Percentiles rank a stretch among this genome's conserved stretches.
Conservation (phyloP, 2,329 filamentous ascomycete genomes). For the Cytospora mali region DNA sequence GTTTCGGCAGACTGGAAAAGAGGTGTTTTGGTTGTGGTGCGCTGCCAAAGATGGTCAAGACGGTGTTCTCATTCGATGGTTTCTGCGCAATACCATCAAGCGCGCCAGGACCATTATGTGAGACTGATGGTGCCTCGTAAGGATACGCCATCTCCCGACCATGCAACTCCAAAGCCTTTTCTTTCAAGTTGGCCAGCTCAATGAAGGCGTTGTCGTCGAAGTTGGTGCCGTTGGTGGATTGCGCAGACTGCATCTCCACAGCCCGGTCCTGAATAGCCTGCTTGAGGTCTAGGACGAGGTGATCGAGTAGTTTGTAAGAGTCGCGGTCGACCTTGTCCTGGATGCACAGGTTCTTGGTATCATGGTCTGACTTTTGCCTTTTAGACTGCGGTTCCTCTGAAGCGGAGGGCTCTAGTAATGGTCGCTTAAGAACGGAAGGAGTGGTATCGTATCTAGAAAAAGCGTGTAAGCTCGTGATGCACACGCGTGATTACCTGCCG, state of each 20-base stretch:
- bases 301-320: conserved; percentile 63
- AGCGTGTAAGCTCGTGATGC: conserved; percentile 35
- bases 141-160: conserved; percentile 61
- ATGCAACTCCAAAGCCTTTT: conserved; percentile 64
- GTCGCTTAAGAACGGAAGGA: conserved; percentile 58
- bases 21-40: conserved; percentile 75
- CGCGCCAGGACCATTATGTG: conserved; percentile 35
- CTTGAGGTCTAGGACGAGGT: conserved; percentile 62
- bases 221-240: conserved; percentile 34
- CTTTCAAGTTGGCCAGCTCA: conserved; percentile 60
- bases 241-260: conserved; percentile 48
- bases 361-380: conserved; percentile 59
- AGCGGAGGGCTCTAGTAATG: conserved; percentile 47
- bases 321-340: conserved; percentile 56
- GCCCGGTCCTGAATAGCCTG: conserved; percentile 41
- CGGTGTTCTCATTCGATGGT: conserved; percentile 53
- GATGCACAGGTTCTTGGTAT: conserved; percentile 46
- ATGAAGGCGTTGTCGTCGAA: conserved; percentile 43
- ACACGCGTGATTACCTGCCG: not conserved
- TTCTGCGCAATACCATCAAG: conserved; percentile 44
- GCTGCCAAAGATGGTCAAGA: conserved; percentile 77
- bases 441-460: conserved; percentile 54
- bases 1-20: conserved; percentile 79
- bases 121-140: conserved; percentile 40
- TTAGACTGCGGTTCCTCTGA: conserved; percentile 60